Base-by-base conservation (phyloP, 257 asterid species). In the Catharanthus roseus region DNA sequence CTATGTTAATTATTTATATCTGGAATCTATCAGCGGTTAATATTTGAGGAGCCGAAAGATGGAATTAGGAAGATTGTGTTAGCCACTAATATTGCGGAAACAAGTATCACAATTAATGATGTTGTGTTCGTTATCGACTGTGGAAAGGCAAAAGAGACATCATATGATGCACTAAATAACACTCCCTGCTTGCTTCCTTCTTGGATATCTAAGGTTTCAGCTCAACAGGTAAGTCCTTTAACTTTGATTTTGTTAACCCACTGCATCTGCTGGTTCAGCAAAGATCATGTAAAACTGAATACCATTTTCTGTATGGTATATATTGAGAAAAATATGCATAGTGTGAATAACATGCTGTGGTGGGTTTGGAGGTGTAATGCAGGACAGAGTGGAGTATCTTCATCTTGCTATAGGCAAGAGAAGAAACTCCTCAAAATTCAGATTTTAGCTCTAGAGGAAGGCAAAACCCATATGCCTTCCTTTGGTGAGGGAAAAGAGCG, bases 181-280 rank as follows among this genome's bases (percentile, higher is more conserved):
- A 91, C 98, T 77, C 95, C 98, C 78, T 89, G 98, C 78, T 85
- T 93, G 86, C 95, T 93, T 80, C 96, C 98, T 50, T 76, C 96
- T 66, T 93, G 98, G 98, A 93, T 93, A 55, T 89, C 98, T 23
- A 90, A 90, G 87, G 97, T 79, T 75, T 86, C 96, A 53, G 97
- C 97, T 75, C 85, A 83, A 81, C 98, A 93, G 79, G 98, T 93
- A 81, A 36, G 86, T 69, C 44, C 10, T 33, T 65, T 71, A 69
- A 67, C 78, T 71, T 54, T 64, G 53, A 15, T 33, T 69, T 15
- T 26, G 8, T 49, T 51, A 62, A 10, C n/a, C 29, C 44, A 34
- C 28, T 19, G 67, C 67, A 6, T 15, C 12, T 11, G 16, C 42
- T 62, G 21, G 36, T 62, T 62, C 15, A 3, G 67, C 5, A 10